Evolutionary conservation across 2,329 filamentous ascomycete species (phyloP), one percentile per base, ranked within the genome.

Genomic region (Fusarium solani-melongenae): DNA sequence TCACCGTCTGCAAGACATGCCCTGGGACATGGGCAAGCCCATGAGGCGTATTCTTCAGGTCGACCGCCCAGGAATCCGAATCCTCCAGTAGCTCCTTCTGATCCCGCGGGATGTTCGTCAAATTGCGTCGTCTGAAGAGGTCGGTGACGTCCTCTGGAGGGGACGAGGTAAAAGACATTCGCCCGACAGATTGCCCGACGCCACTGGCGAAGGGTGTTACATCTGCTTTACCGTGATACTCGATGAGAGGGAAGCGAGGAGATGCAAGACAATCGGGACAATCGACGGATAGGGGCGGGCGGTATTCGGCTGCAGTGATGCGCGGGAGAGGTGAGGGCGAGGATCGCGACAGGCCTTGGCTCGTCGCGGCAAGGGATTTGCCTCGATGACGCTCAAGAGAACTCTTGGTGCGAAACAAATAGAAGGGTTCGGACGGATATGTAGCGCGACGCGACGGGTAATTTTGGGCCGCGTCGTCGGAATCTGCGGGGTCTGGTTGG

Each of bases 81-180:
- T 73, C 64, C 2, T 82, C 79, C 1, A 87, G 76, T 2, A 87
- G 74, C 5, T 62, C 61, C 29, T 78, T 78, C 70, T 88, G 86
- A 44, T 85, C 81, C 17, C 76, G 79, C 1, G 84, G 82, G 8
- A 87, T 79, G 27, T 64, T 79, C 20, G 80, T 67, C 22, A 81
- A 69, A 14, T 69, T 79, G 8, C 77, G 78, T 12, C 76, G 79
- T 51, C 72, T 51, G 46, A 82, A 69, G 38, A 80, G 68, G 36
- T 75, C 70, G 38, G 64, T 39, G 29, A 81, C 41, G 53, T 75
- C 74, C 61, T 74, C 75, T 39, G 56, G 51, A 59, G 78, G 72
- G 58, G 76, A 74, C 33, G 76, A 67, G 24, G 66, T 29, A 62
- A 72, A 38, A 68, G 80, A 66, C 81, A 82, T 82, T 70, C 73